phyloP scores from a whole-genome alignment of 352 stramenopile genomes.

The Pythium oligandrum region DNA sequence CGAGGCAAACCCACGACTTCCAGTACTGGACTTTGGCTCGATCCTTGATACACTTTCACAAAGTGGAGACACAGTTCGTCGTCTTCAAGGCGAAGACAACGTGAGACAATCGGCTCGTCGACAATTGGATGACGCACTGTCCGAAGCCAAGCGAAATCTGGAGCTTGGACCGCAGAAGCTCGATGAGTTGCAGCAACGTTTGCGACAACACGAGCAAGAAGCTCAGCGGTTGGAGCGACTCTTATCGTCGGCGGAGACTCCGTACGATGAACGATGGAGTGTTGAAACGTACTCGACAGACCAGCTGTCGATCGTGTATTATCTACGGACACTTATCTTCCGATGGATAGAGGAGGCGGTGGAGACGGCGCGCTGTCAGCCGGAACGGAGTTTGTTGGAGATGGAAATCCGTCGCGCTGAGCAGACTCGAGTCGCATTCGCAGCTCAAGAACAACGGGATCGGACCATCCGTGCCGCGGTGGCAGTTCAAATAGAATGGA shows the following conservation, averaged over 20 bases:
- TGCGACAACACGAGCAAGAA: constrained; percentile 25
- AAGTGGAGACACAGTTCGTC: constrained; percentile 24
- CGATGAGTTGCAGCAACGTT: constrained; percentile 20
- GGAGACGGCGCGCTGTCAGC: constrained; percentile 14
- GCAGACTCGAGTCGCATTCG: constrained; percentile 16
- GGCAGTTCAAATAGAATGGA: constrained; percentile 16
- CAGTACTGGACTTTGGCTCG: constrained; percentile 27
- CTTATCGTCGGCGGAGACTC: not conserved
- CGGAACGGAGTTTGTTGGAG: constrained; percentile 23
- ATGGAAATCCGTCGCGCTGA: constrained; percentile 23
- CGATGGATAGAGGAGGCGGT: constrained; percentile 29
- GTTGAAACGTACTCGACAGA: constrained; percentile 36
- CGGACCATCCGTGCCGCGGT: not conserved
- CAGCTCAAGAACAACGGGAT: constrained; percentile 18
- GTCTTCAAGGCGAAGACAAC: constrained; percentile 21
- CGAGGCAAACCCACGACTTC: not conserved
- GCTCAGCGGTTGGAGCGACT: constrained; percentile 4
- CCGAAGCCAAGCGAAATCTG: constrained; percentile 24
- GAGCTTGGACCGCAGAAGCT: constrained; percentile 14
- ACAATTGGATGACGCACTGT: constrained; percentile 20
- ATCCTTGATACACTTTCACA: constrained; percentile 36
- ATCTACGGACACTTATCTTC: constrained; percentile 37
- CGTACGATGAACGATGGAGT: constrained; percentile 29
- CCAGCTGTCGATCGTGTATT: constrained; percentile 32
- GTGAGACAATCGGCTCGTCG: constrained; percentile 21